phyloP scores from a whole-genome alignment of 805 yeast genomes.

The Zygosaccharomyces rouxii region DNA sequence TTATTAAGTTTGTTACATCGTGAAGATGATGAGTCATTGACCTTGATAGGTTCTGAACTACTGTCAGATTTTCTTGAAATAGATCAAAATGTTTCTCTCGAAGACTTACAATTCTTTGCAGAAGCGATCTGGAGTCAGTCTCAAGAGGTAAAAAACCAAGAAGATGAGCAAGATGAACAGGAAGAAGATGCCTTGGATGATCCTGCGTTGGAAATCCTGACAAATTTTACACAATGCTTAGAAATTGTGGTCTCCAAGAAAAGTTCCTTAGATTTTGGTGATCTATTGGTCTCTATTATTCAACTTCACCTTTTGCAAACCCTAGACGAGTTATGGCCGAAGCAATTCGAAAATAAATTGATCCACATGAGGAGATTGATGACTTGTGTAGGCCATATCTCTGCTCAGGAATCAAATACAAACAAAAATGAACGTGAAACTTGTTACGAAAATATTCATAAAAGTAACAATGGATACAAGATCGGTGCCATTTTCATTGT shows the following conservation, averaged over 20 bases:
- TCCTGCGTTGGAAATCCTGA: slow-evolving; percentile 22
- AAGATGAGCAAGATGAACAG: slow-evolving; percentile 6
- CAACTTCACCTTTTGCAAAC: slow-evolving; percentile 20
- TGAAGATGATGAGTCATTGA: background rate
- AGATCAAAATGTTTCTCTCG: slow-evolving; percentile 3
- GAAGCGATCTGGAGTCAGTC: slow-evolving; percentile 14
- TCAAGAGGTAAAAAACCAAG: slow-evolving; percentile 10
- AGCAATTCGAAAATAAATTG: slow-evolving; percentile 27
- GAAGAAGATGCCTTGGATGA: slow-evolving; percentile 22
- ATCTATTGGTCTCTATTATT: slow-evolving; percentile 8
- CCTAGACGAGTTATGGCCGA: slow-evolving; percentile 16
- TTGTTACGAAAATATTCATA: slow-evolving; percentile 14
- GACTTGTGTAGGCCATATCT: slow-evolving; percentile 26
- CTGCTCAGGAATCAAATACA: slow-evolving; percentile 23
- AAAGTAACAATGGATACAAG: slow-evolving; percentile 20
- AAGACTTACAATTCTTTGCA: slow-evolving; percentile 15
- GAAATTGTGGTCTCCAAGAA: slow-evolving; percentile 20
- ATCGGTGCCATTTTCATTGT: slow-evolving; percentile 25
- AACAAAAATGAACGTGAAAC: slow-evolving; percentile 21
- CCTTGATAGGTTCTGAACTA: slow-evolving; percentile 20
- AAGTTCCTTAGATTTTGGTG: slow-evolving; percentile 12
- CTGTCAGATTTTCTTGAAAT: slow-evolving; percentile 20
- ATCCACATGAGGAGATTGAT: slow-evolving; percentile 32
- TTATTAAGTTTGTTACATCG: slow-evolving; percentile 15
- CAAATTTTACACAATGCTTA: slow-evolving; percentile 18